Evolutionary conservation across 192 early-diverging fungal genomes (phyloP), one percentile per base, ranked within the genome.

Genomic region (Podila minutissima): DNA sequence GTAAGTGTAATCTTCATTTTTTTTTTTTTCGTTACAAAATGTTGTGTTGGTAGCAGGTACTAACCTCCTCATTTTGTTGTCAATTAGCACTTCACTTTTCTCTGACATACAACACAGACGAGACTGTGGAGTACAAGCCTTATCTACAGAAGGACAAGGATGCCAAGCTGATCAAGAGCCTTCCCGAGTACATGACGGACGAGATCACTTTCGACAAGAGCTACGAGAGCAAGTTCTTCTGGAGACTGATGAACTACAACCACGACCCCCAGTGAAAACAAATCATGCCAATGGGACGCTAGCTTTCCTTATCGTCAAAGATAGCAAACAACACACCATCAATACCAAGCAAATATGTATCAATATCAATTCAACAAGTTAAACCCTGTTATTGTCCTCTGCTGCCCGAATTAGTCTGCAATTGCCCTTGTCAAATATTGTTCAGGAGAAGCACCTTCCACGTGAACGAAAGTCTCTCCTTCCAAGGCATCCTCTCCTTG

Each of bases 221-320:
- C 20, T 69, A 59, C 17, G 71, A 81, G 26, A 72, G 66, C 46
- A 81, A 81, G 28, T 73, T 81, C 32, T 81, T 81, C 26, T 69
- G 71, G 71, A 68, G 67, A 41, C 68, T 81, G 9, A 62, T 81
- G 22, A 65, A 63, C 29, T 73, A 72, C 19, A 72, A 81, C 63
- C 62, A 73, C 48, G 77, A 73, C 8, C 12, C 53, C 41, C 41
- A 46, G 41, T 33, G 33, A 33, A 3, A 33, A 33, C 0, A 7
- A 33, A 4, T 33, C 33, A 6, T 41, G 2, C 38, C 38, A 41
- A 37, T 37, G 37, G 41, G 41, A 15, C 0, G 41, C 41, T 46
- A 46, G 12, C 3, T 46, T 46, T 17, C 15, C 15, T 46, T 4
- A 46, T 46, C 12, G 3, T 11, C 0, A 13, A 15, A 17, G 41